Evolutionary conservation across 2,329 filamentous ascomycete species (phyloP), one percentile per base, ranked within the genome.

Genomic region (Beauveria asiatica): DNA sequence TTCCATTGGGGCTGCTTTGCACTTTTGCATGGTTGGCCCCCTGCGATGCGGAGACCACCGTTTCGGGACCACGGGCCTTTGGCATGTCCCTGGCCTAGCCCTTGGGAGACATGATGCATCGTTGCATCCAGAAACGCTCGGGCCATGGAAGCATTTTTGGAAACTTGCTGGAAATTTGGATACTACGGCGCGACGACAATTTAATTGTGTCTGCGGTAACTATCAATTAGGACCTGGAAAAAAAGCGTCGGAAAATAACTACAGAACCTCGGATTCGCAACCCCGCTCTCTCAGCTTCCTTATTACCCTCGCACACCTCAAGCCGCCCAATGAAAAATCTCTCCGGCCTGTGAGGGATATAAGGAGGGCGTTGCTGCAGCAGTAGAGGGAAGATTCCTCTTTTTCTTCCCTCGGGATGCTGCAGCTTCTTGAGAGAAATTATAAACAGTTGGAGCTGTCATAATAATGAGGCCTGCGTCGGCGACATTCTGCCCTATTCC

Each of bases 101-200:
- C 41, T 27, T 21, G 5, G 16, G 39, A 39, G 48, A 4, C 48
- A 16, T 54, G 54, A 57, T 48, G 42, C 17, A 45, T 57, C 54
- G 27, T 58, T 51, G 56, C 56, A 51, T 58, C 37, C 45, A 50
- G 30, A 51, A 57, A 51, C 51, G 56, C 56, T 58, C 56, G 56
- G 56, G 37, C 56, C 56, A 58, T 58, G 56, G 56, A 58, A 58
- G 56, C 37, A 42, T 27, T 58, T 58, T 51, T 41, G 45, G 56
- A 51, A 58, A 5, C 37, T 13, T 39, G 33, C 37, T 37, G 23
- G 46, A 58, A 58, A 51, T 21, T 16, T 25, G 19, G n/a, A 39
- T 25, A 11, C 19, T 3, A 41, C 16, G 16, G 19, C 44, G 39
- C 39, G 21, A 41, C 33, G 17, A 48, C 39, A 10, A 16, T 30